Evolutionary conservation across 148 eudicot genomes (phyloP), one percentile per base, ranked within the genome.

Genomic region (Heliosperma pusillum): DNA sequence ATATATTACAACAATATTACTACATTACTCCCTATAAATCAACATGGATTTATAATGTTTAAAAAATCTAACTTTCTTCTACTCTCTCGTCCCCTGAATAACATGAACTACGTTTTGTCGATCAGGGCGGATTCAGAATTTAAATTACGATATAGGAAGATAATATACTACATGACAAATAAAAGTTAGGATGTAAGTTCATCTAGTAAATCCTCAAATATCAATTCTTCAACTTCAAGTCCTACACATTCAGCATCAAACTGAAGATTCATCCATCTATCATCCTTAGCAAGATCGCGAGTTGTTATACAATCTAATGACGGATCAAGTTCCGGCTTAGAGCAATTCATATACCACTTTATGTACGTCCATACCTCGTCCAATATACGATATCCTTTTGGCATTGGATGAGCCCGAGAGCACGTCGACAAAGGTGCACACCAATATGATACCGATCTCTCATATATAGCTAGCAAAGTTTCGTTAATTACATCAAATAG

Each of bases 201-300:
- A 17, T 65, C 78, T 30, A 92, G 40, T 27, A 92, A 81, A 59
- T 92, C 96, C 20, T 93, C 88, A 61, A 86, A 83, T 0, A 93
- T 65, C 63, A 85, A 44, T 15, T 86, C 90, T 42, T 90, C 98
- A n/a, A 94, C 69, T 77, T 90, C 90, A 50, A 91, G 79, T 27
- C 86, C 97, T 17, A 86, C 89, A 77, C 85, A 86, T 74, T 91
- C 96, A 29, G 89, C 95, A 75, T 94, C 96, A 59, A 83, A 80
- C 36, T 91, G 98, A 50, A 94, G 86, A 77, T 91, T 91, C 96
- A 94, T 91, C 98, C 98, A 94, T 26, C 81, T 78, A 55, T 88
- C 89, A 66, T 82, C 82, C 69, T 83, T 87, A 1, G 76, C 82
- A 65, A 94, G 77, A 79, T 94, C 98, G 1, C 82, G 82, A 5